These are phyloP conservation scores for Globomyces pollinis-pini DNA, from an alignment of 192 early-diverging fungal genomes.

Conservation along the genomic window DNA sequence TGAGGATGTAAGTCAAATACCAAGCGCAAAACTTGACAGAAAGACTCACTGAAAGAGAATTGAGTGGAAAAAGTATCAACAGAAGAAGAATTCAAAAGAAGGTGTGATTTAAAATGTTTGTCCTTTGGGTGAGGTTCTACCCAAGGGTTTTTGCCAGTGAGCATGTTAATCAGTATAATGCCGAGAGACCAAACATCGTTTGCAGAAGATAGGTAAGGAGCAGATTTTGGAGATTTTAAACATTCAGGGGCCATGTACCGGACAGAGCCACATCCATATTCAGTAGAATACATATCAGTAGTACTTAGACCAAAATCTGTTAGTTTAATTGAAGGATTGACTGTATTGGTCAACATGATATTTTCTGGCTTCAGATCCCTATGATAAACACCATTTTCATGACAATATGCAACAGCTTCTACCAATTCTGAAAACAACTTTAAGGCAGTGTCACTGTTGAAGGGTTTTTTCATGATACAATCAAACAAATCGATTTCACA, in stretches of 20 bases:
- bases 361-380: conserved; percentile 92
- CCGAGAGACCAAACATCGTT: conserved; percentile 76
- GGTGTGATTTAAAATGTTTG: conserved; percentile 51
- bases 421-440: conserved; percentile 66
- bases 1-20: conserved; percentile 53
- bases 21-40: conserved; percentile 56
- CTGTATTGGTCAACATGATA: conserved; percentile 33
- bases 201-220: conserved; percentile 46
- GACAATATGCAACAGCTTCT: conserved; percentile 68
- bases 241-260: conserved; percentile 87
- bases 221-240: conserved; percentile 14
- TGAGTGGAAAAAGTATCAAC: conserved; percentile 9
- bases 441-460: conserved; percentile 14
- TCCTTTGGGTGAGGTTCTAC: conserved; percentile 46
- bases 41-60: conserved; percentile 44
- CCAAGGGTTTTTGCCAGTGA: conserved; percentile 81
- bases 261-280: conserved; percentile 83
- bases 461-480: conserved; percentile 26
- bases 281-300: conserved; percentile 58
- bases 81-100: not conserved
- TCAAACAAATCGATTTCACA: conserved; percentile 41
- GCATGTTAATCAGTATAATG: conserved; percentile 65
- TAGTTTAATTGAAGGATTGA: conserved; percentile 54
- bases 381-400: conserved; percentile 74
- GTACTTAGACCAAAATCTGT: conserved; percentile 97